These are phyloP conservation scores for Cryptococcus sp. DNA, from an alignment of 1,284 basidiomycete genomes.

Conservation along the genomic window DNA sequence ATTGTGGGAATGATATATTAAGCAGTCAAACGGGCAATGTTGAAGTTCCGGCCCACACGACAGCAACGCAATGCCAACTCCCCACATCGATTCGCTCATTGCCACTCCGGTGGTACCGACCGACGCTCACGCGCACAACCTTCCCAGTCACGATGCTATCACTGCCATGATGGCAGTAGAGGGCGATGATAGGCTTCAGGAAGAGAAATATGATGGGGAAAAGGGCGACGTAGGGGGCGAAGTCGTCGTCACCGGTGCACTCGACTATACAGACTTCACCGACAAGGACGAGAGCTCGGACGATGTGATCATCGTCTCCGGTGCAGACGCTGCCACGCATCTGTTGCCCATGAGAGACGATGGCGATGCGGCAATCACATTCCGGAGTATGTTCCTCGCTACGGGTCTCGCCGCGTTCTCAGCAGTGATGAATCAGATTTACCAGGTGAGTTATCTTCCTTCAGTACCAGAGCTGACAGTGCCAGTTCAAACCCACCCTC, in stretches of 20 bases:
- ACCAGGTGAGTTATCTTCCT: conserved; percentile 11
- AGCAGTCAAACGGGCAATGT: too few species aligned
- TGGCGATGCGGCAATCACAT: conserved; percentile 62
- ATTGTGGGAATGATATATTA: too few species aligned
- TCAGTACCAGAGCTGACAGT: conserved; percentile 25
- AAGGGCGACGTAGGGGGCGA: not conserved
- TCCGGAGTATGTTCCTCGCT: conserved; percentile 63
- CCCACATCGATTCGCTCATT: too few species aligned
- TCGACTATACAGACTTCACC: not conserved
- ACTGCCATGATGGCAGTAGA: not conserved
- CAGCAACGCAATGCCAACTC: too few species aligned
- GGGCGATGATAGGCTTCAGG: not conserved
- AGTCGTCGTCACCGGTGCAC: not conserved
- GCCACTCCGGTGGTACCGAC: too few species aligned
- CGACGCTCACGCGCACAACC: not conserved
- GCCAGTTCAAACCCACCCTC: conserved; percentile 63
- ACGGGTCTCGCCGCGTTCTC: conserved; percentile 62
- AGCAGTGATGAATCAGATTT: conserved; percentile 51
- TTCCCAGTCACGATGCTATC: conserved; percentile 1
- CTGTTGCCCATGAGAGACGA: conserved; percentile 66
- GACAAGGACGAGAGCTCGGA: not conserved
- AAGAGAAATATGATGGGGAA: not conserved
- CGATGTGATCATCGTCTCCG: conserved; percentile 42
- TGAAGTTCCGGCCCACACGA: too few species aligned
- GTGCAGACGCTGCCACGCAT: conserved; percentile 63